These are phyloP conservation scores for Skeletonema potamos DNA, from an alignment of 108 stramenopile species.

Conservation along the genomic window DNA sequence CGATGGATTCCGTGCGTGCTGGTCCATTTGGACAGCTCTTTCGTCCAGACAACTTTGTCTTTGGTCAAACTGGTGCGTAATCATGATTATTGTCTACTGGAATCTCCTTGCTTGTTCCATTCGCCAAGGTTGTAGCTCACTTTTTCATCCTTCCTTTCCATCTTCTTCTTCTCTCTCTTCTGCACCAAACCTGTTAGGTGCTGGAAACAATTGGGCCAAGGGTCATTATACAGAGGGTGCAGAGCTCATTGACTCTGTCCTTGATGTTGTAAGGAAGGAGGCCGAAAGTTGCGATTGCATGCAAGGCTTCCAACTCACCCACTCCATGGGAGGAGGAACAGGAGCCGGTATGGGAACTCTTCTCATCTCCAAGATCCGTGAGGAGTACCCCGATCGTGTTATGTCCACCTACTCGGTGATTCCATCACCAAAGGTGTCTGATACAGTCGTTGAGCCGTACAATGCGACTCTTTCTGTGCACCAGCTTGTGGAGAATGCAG, in stretches of 20 bases:
- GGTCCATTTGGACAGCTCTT: slow-evolving; percentile 82
- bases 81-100: neutral
- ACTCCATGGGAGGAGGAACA: slow-evolving; percentile 94
- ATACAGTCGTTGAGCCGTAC: slow-evolving; percentile 97
- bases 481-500: slow-evolving; percentile 97
- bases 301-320: slow-evolving; percentile 90
- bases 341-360: slow-evolving; percentile 95
- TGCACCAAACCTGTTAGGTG: slow-evolving; percentile 24
- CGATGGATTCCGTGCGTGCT: slow-evolving; percentile 89
- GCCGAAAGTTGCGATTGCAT: slow-evolving; percentile 88
- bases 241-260: slow-evolving; percentile 92
- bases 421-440: slow-evolving; percentile 95
- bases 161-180: neutral
- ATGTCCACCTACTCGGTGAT: slow-evolving; percentile 91
- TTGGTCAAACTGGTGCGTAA: slow-evolving; percentile 82
- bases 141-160: neutral
- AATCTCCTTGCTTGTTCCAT: no score
- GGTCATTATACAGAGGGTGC: slow-evolving; percentile 98
- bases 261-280: slow-evolving; percentile 96
- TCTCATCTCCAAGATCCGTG: slow-evolving; percentile 93
- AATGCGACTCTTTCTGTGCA: slow-evolving; percentile 97
- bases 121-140: neutral
- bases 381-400: slow-evolving; percentile 95
- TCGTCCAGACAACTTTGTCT: slow-evolving; percentile 97
- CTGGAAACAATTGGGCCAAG: slow-evolving; percentile 95